A percentile compares a stretch with the other conserved stretches of the same genome.
phyloP scores from a whole-genome alignment of 1,284 basidiomycete species.

The Entoloma clypeatum region DNA sequence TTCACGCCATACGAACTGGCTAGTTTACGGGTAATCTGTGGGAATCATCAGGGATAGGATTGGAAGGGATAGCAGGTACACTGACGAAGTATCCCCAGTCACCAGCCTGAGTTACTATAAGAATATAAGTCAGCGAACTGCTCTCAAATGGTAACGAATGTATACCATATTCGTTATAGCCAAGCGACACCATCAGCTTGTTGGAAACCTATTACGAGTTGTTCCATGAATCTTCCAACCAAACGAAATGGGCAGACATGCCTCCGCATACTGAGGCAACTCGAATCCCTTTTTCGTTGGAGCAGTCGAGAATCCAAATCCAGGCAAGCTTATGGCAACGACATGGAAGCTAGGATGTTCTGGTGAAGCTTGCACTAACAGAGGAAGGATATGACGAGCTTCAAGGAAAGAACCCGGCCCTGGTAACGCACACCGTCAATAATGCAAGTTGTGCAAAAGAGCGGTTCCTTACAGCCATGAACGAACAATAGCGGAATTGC shows the following conservation, averaged over 20 bases:
- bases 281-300: slow-evolving; percentile 31
- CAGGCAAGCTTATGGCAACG: slow-evolving; percentile 45
- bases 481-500: slow-evolving; percentile 52
- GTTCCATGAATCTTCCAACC: neutral
- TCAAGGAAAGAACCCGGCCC: slow-evolving; percentile 62
- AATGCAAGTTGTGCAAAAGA: no score
- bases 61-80: slow-evolving; percentile 3
- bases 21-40: slow-evolving; percentile 40
- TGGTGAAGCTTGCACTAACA: slow-evolving; percentile 37
- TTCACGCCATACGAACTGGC: slow-evolving; percentile 38
- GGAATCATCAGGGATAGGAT: neutral
- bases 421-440: no score
- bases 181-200: slow-evolving; percentile 50
- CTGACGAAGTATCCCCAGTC: slow-evolving; percentile 47
- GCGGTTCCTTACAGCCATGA: slow-evolving; percentile 58
- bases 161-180: slow-evolving; percentile 51
- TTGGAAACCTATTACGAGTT: slow-evolving; percentile 34
- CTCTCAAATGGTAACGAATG: neutral
- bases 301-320: slow-evolving; percentile 47
- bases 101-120: slow-evolving; percentile 49
- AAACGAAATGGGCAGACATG: slow-evolving; percentile 12
- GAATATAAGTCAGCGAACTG: slow-evolving; percentile 4
- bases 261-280: slow-evolving; percentile 40
- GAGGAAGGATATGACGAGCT: slow-evolving; percentile 47
- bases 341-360: slow-evolving; percentile 55